phyloP scores from a whole-genome alignment of 768 basidiomycete genomes.

The Scleroderma bovista region DNA sequence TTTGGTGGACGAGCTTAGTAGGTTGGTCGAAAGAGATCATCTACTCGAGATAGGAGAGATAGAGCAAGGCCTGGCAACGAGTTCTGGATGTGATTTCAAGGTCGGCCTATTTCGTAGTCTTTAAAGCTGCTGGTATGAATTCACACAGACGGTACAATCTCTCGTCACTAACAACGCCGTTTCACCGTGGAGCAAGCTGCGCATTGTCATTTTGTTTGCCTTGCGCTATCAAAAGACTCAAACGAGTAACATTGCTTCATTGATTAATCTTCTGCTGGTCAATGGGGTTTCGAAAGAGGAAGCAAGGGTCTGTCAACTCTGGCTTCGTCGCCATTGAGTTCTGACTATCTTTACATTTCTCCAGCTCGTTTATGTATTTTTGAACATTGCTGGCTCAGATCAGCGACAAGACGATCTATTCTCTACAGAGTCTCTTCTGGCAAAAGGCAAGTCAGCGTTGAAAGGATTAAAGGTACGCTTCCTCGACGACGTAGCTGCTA shows the following conservation, averaged over 20 bases:
- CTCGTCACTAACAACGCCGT: conserved; percentile 64
- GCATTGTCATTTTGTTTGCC: conserved; percentile 87
- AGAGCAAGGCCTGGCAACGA: conserved; percentile 93
- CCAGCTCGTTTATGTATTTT: conserved; percentile 86
- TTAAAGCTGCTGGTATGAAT: background rate
- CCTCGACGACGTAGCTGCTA: background rate
- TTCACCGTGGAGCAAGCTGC: conserved; percentile 77
- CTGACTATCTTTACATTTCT: conserved; percentile 8
- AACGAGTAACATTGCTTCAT: conserved; percentile 70
- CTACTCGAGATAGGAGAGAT: conserved; percentile 89
- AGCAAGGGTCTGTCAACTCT: conserved; percentile 45
- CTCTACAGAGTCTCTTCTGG: conserved; percentile 90
- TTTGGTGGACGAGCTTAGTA: conserved; percentile 90
- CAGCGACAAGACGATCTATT: conserved; percentile 97
- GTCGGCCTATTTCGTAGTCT: conserved; percentile 35
- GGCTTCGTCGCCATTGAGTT: background rate
- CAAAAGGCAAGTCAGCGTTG: conserved; percentile 88
- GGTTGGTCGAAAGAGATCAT: conserved; percentile 81
- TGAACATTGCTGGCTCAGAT: conserved; percentile 92
- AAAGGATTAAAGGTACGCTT: conserved; percentile 86
- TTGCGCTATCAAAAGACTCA: conserved; percentile 91
- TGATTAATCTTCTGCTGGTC: conserved; percentile 68
- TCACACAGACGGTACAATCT: conserved; percentile 69
- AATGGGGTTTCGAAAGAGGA: conserved; percentile 77
- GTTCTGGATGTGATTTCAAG: conserved; percentile 84